These are phyloP conservation scores for Tuber calosporum DNA, from an alignment of 495 filamentous ascomycete species.

Conservation along the genomic window DNA sequence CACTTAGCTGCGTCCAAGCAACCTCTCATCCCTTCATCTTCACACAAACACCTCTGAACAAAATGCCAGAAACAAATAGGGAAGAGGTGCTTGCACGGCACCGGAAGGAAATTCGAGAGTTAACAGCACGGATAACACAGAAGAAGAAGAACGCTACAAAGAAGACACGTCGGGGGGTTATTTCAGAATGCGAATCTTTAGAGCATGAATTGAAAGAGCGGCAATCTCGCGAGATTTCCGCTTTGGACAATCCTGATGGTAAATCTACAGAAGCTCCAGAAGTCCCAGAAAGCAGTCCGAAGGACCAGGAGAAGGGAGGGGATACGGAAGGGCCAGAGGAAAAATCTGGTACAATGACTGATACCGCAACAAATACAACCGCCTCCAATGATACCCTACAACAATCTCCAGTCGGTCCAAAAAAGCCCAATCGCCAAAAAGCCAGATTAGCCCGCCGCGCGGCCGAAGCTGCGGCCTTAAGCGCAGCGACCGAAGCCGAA, in stretches of 20 bases:
- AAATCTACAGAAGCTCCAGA: slow-evolving; percentile 17
- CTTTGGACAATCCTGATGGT: slow-evolving; percentile 45
- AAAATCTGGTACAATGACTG: slow-evolving; percentile 22
- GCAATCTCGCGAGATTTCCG: slow-evolving; percentile 60
- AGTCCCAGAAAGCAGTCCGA: slow-evolving; percentile 23
- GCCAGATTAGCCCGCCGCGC: slow-evolving; percentile 81
- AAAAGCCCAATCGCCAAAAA: slow-evolving; percentile 86
- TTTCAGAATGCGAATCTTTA: slow-evolving; percentile 70
- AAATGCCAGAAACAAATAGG: slow-evolving; percentile 41
- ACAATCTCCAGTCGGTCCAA: slow-evolving; percentile 41
- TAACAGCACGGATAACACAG: slow-evolving; percentile 75
- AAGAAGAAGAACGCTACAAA: slow-evolving; percentile 95
- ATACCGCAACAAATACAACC: slow-evolving; percentile 14
- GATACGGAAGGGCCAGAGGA: slow-evolving; percentile 13
- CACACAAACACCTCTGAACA: neutral
- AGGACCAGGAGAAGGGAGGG: slow-evolving; percentile 18
- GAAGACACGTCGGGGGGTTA: slow-evolving; percentile 86
- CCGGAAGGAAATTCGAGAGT: slow-evolving; percentile 78
- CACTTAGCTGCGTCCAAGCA: neutral
- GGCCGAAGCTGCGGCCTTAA: slow-evolving; percentile 67
- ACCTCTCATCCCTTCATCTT: neutral
- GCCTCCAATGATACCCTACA: slow-evolving; percentile 12
- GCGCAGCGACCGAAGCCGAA: slow-evolving; percentile 62
- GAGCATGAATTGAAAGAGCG: slow-evolving; percentile 60
- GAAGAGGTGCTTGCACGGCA: slow-evolving; percentile 73